These are phyloP conservation scores for Podospora didyma DNA, from an alignment of 495 filamentous ascomycete species.

Conservation along the genomic window DNA sequence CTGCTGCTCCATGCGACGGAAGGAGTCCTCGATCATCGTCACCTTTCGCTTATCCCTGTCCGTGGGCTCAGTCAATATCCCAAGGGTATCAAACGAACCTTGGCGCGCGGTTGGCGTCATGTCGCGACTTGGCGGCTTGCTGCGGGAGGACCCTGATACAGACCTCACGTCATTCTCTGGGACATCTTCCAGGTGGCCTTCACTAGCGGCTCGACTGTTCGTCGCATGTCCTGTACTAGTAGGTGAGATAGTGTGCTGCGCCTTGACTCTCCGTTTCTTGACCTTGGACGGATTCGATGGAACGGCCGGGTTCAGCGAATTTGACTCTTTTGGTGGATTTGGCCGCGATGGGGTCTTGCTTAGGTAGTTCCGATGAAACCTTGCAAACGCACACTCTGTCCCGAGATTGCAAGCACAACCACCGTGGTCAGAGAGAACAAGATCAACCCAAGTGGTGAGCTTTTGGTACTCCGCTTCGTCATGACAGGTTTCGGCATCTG, in stretches of 20 bases:
- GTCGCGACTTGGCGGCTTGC: conserved; percentile 77
- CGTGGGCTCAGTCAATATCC: conserved; percentile 63
- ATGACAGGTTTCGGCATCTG: conserved; percentile 33
- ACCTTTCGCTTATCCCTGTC: conserved; percentile 87
- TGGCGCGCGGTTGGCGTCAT: conserved; percentile 62
- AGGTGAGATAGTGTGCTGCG: conserved; percentile 55
- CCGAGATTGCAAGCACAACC: conserved; percentile 77
- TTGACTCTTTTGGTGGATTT: conserved; percentile 47
- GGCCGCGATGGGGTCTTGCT: conserved; percentile 40
- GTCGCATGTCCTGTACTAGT: conserved; percentile 63
- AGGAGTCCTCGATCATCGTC: conserved; percentile 73
- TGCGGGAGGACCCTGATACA: conserved; percentile 67
- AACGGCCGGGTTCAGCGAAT: too few relatives aligned
- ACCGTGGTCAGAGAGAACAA: conserved; percentile 77
- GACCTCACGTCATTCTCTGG: conserved; percentile 59
- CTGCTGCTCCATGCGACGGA: conserved; percentile 61
- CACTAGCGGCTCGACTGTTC: conserved; percentile 78
- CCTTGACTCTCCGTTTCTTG: conserved; percentile 53
- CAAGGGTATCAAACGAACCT: conserved; percentile 46
- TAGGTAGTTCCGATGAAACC: conserved; percentile 65
- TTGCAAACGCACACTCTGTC: conserved; percentile 62
- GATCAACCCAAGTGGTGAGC: conserved; percentile 55
- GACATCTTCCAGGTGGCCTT: conserved; percentile 56
- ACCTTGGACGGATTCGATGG: conserved; percentile 51
- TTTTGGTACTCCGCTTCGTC: conserved; percentile 49